Evolutionary conservation across 331 rosid genomes (phyloP), one percentile per base, ranked within the genome.

Genomic region (Quercus tomentella): DNA sequence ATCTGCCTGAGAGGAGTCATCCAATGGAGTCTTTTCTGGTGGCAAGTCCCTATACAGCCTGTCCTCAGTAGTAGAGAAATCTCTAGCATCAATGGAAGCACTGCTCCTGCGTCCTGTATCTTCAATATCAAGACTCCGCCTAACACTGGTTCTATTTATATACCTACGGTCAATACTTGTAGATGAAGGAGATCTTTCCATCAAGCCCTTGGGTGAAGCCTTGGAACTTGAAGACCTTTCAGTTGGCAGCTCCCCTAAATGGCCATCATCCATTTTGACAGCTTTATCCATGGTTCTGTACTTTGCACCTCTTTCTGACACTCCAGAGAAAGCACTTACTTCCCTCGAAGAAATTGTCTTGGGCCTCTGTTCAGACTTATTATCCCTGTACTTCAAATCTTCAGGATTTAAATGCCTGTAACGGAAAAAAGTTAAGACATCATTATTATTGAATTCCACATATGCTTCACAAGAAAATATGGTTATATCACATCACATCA

Each of bases 161-260:
- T 89, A 85, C 87, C 88, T 86, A 72, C 88, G 85, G 17, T 92
- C 97, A 76, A 90, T 86, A 81, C 89, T 92, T 73, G 92, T 77
- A 72, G 97, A 83, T n/a, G 97, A 87, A 69, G 93, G 94, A 83
- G 93, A 94, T 83, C 91, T 82, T 81, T 94, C 92, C 58, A 74
- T 58, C 86, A 85, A 76, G 77, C 91, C 87, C 86, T 79, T 80
- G 21, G 93, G 92, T 54, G 91, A 89, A 68, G 93, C 97, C 91
- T 91, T 94, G 45, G 93, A 89, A 80, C 89, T 84, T 26, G 90
- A 87, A 82, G 96, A 76, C 81, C 89, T 94, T 77, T 94, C 98
- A 62, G 78, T 85, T 76, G 87, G 78, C 70, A 88, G 80, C 63
- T 94, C 97, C 62, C 88, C 92, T 7, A 82, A 79, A 77, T 84